A percentile compares a stretch with the other conserved stretches of the same genome.
These are phyloP conservation scores for Candida dajiaensis DNA, from an alignment of 805 yeast species.

Conservation along the genomic window DNA sequence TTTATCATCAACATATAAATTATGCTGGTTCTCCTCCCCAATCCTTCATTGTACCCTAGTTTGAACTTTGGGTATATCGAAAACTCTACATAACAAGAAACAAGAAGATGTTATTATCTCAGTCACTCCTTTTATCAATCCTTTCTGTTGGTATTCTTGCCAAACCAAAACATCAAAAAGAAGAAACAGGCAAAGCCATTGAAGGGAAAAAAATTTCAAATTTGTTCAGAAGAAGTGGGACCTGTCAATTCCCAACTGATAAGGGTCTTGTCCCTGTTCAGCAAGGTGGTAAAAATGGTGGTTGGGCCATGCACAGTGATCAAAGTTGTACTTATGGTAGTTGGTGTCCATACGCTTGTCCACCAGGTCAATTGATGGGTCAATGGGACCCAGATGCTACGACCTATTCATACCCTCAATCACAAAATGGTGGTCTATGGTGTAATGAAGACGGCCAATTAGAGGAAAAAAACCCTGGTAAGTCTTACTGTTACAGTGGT, in stretches of 20 bases:
- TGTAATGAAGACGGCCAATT: conserved; percentile 69
- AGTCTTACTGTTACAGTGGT: conserved; percentile 70
- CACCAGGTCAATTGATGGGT: conserved; percentile 79
- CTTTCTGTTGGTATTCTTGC: neutral
- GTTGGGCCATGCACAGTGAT: conserved; percentile 85
- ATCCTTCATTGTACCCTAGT: no score
- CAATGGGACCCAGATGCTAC: conserved; percentile 84
- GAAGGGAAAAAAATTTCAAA: conserved; percentile 22
- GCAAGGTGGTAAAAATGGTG: conserved; percentile 51
- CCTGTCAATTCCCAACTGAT: conserved; percentile 63
- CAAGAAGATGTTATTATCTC: neutral
- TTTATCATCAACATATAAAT: neutral
- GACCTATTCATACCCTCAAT: conserved; percentile 68
- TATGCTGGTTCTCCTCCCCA: no score
- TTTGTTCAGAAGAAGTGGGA: conserved; percentile 30
- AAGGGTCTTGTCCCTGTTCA: conserved; percentile 69
- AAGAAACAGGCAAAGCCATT: conserved; percentile 19
- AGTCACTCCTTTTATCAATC: neutral
- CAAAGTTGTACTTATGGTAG: conserved; percentile 67
- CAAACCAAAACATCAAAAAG: conserved; percentile 14
- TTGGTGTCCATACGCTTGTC: conserved; percentile 90
- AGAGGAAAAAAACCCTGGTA: conserved; percentile 51
- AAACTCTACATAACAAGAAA: no score
- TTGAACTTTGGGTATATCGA: no score
- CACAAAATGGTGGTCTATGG: conserved; percentile 77